Evolutionary conservation across 1,139 yeast genomes (phyloP).

Genomic region (Kodamaea fungicola): DNA sequence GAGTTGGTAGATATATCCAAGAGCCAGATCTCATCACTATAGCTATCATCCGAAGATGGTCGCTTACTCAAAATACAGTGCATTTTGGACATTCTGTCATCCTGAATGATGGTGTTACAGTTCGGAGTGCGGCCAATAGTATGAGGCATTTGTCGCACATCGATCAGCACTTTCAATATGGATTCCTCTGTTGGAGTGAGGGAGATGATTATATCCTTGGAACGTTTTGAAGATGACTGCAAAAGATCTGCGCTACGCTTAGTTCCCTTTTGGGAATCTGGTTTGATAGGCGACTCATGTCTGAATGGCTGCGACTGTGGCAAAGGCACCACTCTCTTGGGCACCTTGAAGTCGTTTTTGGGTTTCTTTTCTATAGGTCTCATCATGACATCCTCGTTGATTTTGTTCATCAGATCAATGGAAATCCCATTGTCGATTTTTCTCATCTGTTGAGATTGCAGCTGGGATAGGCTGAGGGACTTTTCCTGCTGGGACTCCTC

Average conservation of each 20-base stretch:
- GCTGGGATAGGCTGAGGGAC: conserved; percentile 63
- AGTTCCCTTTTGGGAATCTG: conserved; percentile 1
- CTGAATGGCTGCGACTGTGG: conserved; percentile 35
- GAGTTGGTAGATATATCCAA: conserved; percentile 78
- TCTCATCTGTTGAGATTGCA: conserved; percentile 62
- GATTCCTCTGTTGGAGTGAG: conserved; percentile 31
- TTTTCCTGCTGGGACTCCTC: conserved; percentile 32
- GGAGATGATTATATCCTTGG: conserved; percentile 18
- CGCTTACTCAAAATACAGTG: conserved; percentile 71
- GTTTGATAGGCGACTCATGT: neutral
- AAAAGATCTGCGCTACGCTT: conserved; percentile 10
- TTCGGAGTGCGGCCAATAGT: conserved; percentile 63
- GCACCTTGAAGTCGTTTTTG: conserved; percentile 39
- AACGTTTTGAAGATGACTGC: conserved; percentile 1
- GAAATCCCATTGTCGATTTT: conserved; percentile 48
- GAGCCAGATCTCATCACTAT: conserved; percentile 76
- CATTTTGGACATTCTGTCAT: conserved; percentile 74
- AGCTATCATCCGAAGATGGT: conserved; percentile 52
- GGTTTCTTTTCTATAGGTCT: conserved; percentile 35
- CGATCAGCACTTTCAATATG: conserved; percentile 39
- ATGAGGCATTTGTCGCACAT: conserved; percentile 60
- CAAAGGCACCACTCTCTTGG: conserved; percentile 40
- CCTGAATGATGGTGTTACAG: conserved; percentile 58
- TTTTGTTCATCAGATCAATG: conserved; percentile 40
- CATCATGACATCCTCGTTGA: conserved; percentile 40